Evolutionary conservation across 2,329 filamentous ascomycete genomes (phyloP).

Genomic region (Sporothrix dimorphospora): DNA sequence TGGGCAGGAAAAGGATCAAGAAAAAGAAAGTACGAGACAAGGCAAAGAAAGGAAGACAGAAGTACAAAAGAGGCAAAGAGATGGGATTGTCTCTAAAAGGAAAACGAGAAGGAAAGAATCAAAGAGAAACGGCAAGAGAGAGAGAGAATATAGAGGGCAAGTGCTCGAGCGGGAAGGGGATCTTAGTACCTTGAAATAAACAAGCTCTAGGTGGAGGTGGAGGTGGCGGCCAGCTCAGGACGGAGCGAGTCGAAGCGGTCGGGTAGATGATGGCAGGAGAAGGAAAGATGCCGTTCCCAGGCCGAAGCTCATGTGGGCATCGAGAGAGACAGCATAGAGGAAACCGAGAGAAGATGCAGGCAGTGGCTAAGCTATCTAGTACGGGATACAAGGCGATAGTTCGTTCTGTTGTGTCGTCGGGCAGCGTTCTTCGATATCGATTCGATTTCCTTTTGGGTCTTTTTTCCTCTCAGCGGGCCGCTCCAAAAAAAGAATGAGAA

Average conservation of each 20-base stretch:
- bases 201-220: constrained; percentile 10
- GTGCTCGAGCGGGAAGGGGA: constrained; percentile 10
- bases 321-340: constrained; percentile 5
- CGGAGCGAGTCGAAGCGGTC: constrained; percentile 18
- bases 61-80: not conserved
- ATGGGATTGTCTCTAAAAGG: not conserved
- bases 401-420: not conserved
- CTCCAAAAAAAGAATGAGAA: not conserved
- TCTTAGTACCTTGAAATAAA: constrained; percentile 22
- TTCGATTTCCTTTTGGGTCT: constrained; percentile 7
- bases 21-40: not conserved
- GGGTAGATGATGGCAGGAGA: not conserved
- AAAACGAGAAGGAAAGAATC: not conserved
- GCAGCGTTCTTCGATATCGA: not conserved
- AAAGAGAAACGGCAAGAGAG: not conserved
- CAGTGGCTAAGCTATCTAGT: not conserved
- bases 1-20: not conserved
- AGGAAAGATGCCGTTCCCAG: not conserved
- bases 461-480: not conserved
- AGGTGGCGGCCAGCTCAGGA: constrained; percentile 24
- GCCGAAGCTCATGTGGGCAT: constrained; percentile 4
- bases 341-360: not conserved
- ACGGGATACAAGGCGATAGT: not conserved
- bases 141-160: constrained; percentile 1
- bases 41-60: not conserved